Percentiles rank a stretch among this genome's conserved stretches.
Evolutionary conservation across 164 flowering plant genomes (phyloP).

Genomic region (Sedum album): DNA sequence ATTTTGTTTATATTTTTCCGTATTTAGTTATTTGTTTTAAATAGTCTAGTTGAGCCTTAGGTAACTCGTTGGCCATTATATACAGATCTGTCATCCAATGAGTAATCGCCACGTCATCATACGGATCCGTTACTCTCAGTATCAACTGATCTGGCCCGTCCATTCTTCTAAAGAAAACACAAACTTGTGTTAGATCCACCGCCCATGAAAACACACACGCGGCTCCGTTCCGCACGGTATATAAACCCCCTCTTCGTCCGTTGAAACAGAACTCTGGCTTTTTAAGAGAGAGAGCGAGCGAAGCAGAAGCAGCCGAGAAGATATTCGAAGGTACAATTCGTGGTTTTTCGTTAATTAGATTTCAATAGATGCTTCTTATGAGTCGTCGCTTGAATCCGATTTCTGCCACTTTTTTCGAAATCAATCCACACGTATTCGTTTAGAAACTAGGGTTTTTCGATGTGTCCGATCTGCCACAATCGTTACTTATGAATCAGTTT

Average conservation of each 20-base stretch:
- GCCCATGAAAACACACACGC: constrained; percentile 4
- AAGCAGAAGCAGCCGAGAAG: background rate
- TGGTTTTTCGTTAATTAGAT: background rate
- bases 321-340: background rate
- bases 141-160: background rate
- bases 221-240: background rate
- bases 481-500: background rate
- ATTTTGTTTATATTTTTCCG: too few relatives aligned
- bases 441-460: background rate
- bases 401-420: background rate
- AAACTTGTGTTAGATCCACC: background rate
- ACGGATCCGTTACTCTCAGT: too few relatives aligned
- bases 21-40: too few relatives aligned
- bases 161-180: background rate
- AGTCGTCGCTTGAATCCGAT: background rate
- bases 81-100: too few relatives aligned
- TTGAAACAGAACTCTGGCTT: background rate
- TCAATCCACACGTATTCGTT: background rate
- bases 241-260: background rate
- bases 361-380: background rate
- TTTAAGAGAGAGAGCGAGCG: too few relatives aligned
- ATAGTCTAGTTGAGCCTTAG: too few relatives aligned
- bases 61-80: too few relatives aligned
- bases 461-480: background rate
- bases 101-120: too few relatives aligned